Evolutionary conservation across 2,329 filamentous ascomycete genomes (phyloP).

Genomic region (Sclerotinia subarctica): DNA sequence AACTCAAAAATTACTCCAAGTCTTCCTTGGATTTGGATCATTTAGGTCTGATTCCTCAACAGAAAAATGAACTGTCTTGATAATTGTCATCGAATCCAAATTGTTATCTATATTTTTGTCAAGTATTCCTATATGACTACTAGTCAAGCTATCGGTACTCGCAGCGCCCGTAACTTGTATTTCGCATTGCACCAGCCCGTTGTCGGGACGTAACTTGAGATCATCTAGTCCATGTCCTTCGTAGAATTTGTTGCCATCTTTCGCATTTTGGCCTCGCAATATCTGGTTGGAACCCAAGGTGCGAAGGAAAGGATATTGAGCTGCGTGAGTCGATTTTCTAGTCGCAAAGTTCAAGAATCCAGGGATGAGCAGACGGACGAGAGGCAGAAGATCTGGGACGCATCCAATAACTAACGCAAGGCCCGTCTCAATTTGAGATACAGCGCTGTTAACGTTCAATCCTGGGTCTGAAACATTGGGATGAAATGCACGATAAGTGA

Average conservation of each 20-base stretch:
- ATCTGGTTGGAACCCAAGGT: neutral
- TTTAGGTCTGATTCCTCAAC: neutral
- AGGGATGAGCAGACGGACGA: neutral
- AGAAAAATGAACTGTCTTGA: conserved; percentile 6
- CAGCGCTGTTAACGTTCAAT: conserved; percentile 27
- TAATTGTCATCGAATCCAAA: neutral
- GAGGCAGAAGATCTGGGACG: conserved; percentile 9
- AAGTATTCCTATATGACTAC: neutral
- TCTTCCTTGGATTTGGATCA: neutral
- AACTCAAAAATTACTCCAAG: conserved; percentile 15
- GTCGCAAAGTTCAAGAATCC: neutral
- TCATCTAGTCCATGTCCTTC: neutral
- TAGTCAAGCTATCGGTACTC: conserved; percentile 4
- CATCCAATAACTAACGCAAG: conserved; percentile 27
- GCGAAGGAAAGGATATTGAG: neutral
- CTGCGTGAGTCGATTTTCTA: neutral
- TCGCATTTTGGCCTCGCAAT: neutral
- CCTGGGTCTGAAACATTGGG: conserved; percentile 19
- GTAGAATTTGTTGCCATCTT: neutral
- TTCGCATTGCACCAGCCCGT: neutral
- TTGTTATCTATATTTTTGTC: conserved; percentile 1
- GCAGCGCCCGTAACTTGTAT: conserved; percentile 3
- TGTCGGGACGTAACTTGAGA: conserved; percentile 7
- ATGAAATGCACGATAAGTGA: conserved; percentile 22
- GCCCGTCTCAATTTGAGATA: conserved; percentile 28